Evolutionary conservation across 2,329 filamentous ascomycete genomes (phyloP).

Genomic region (Beauveria sp.): DNA sequence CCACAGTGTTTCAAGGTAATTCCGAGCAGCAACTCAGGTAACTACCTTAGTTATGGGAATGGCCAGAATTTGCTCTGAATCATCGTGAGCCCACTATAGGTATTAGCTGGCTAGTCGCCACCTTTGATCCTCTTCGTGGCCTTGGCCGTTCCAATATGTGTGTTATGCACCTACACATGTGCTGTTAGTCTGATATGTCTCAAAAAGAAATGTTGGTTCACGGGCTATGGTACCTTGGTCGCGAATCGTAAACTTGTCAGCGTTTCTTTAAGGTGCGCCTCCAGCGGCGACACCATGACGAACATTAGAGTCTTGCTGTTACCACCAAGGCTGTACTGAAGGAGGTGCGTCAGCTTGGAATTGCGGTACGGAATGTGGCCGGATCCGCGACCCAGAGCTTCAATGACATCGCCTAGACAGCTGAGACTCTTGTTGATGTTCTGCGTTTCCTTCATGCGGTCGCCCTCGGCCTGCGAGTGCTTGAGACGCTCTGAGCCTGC

Average conservation of each 20-base stretch:
- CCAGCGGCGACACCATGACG: slow-evolving; percentile 91
- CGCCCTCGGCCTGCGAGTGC: slow-evolving; percentile 78
- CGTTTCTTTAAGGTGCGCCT: slow-evolving; percentile 86
- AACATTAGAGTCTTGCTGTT: slow-evolving; percentile 99
- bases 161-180: slow-evolving; percentile 62
- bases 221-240: slow-evolving; percentile 58
- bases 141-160: slow-evolving; percentile 85
- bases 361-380: slow-evolving; percentile 90
- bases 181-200: slow-evolving; percentile 10
- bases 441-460: slow-evolving; percentile 85
- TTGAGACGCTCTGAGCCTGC: slow-evolving; percentile 88
- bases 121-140: slow-evolving; percentile 55
- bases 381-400: slow-evolving; percentile 77
- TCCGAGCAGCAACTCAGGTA: no score
- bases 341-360: slow-evolving; percentile 90
- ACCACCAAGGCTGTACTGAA: slow-evolving; percentile 90
- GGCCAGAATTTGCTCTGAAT: no score
- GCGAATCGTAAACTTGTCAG: slow-evolving; percentile 93
- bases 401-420: slow-evolving; percentile 89
- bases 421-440: slow-evolving; percentile 95
- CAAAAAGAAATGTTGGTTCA: neutral
- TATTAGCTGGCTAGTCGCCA: slow-evolving; percentile 19
- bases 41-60: no score
- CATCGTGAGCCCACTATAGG: no score
- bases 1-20: no score